Evolutionary conservation across 2,329 filamentous ascomycete species (phyloP).

Genomic region (Blastomyces silverae): DNA sequence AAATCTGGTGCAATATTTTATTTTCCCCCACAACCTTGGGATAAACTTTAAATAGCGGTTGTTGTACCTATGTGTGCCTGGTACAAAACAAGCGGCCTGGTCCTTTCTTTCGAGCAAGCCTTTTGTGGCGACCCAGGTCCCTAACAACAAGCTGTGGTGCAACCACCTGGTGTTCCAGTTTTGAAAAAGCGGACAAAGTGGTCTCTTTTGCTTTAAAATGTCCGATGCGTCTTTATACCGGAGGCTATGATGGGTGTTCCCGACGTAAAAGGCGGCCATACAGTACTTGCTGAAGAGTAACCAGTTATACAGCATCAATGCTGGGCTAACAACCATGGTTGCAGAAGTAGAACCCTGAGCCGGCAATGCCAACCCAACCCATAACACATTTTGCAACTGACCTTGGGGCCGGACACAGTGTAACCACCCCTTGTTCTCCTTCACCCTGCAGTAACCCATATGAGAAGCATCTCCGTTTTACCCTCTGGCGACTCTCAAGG

Average conservation of each 20-base stretch:
- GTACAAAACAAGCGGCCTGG: not conserved
- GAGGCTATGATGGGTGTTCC: not conserved
- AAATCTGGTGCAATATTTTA: not conserved
- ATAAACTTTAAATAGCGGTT: slow-evolving; percentile 12
- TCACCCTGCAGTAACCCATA: slow-evolving; percentile 10
- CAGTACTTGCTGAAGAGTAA: not conserved
- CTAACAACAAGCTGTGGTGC: not conserved
- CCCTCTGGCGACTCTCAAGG: not conserved
- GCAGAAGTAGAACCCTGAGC: not conserved
- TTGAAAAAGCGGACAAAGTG: not conserved
- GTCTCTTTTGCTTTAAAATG: not conserved
- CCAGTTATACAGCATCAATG: slow-evolving; percentile 7
- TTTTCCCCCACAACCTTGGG: slow-evolving; percentile 3
- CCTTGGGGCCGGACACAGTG: not conserved
- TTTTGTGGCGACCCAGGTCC: not conserved
- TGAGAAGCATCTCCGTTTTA: slow-evolving; percentile 10
- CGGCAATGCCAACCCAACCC: not conserved
- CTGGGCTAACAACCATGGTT: not conserved
- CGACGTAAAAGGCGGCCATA: not conserved
- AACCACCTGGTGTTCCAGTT: not conserved
- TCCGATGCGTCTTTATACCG: not conserved
- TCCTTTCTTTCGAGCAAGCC: slow-evolving; percentile 2
- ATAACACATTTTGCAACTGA: not conserved
- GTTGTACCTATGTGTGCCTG: not conserved
- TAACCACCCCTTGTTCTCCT: slow-evolving; percentile 4